phyloP scores from a whole-genome alignment of 177 flowering plant species.

The Vitis hybrid region DNA sequence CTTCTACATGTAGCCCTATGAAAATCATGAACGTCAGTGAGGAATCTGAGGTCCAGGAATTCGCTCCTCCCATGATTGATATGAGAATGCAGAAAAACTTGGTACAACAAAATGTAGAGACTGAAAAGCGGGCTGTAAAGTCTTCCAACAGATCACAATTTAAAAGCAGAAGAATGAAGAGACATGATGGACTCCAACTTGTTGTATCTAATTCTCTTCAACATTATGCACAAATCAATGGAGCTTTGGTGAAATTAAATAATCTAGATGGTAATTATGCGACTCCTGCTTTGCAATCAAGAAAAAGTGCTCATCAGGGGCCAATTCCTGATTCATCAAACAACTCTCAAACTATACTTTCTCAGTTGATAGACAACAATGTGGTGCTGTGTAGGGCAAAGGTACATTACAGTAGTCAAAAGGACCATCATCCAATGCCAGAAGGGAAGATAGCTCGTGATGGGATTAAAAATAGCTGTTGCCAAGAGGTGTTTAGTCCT shows the following conservation, averaged over 20 bases:
- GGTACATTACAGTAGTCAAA: slow-evolving; percentile 39
- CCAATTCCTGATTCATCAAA: slow-evolving; percentile 22
- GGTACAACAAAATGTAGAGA: not conserved
- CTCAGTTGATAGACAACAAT: slow-evolving; percentile 62
- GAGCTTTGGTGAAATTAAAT: slow-evolving; percentile 6
- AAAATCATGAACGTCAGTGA: not conserved
- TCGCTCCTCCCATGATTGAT: not conserved
- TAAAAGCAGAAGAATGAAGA: no score
- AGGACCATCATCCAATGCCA: slow-evolving; percentile 14
- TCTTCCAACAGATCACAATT: no score
- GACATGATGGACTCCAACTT: no score
- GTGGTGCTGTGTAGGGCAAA: slow-evolving; percentile 44
- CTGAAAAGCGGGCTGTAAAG: not conserved
- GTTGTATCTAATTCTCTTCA: not conserved
- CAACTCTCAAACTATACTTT: slow-evolving; percentile 44
- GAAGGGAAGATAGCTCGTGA: slow-evolving; percentile 53
- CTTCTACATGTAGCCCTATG: not conserved
- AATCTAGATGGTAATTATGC: not conserved
- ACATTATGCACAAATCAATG: slow-evolving; percentile 10
- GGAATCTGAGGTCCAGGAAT: slow-evolving; percentile 6
- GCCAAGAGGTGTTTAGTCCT: slow-evolving; percentile 42
- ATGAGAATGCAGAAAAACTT: slow-evolving; percentile 8
- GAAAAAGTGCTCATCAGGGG: slow-evolving; percentile 37
- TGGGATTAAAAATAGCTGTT: slow-evolving; percentile 72
- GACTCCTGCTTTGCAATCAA: slow-evolving; percentile 32